These are phyloP conservation scores for Phialophora chinensis DNA, from an alignment of 2,329 filamentous ascomycete genomes.

Conservation along the genomic window DNA sequence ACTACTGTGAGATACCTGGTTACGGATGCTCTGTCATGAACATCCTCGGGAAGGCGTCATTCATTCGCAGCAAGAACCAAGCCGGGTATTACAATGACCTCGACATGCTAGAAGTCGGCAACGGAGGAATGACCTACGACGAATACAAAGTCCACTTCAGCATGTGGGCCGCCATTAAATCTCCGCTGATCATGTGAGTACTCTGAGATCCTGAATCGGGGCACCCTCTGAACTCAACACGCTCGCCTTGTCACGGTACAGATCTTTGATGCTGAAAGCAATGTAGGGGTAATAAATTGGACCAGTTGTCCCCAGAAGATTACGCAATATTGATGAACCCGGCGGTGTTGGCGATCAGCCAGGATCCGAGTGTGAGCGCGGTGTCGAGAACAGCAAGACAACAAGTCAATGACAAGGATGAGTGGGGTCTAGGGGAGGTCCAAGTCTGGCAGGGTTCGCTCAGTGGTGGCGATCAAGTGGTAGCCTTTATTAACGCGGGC, in stretches of 20 bases:
- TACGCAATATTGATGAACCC: conserved; percentile 57
- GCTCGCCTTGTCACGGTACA: too few relatives aligned
- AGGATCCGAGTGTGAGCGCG: conserved; percentile 52
- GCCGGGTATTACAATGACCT: conserved; percentile 56
- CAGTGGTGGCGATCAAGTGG: conserved; percentile 54
- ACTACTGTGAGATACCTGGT: conserved; percentile 53
- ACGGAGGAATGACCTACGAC: conserved; percentile 50
- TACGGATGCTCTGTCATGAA: conserved; percentile 58
- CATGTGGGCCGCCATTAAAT: conserved; percentile 58
- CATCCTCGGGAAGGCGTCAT: conserved; percentile 57
- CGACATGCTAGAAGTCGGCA: conserved; percentile 52
- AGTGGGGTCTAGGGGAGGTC: conserved; percentile 54
- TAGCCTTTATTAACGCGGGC: conserved; percentile 60
- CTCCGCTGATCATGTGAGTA: conserved; percentile 51
- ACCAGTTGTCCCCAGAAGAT: conserved; percentile 48
- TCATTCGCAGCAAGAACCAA: conserved; percentile 48
- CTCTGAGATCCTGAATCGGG: background rate
- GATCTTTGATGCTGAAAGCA: background rate
- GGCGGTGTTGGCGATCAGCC: conserved; percentile 57
- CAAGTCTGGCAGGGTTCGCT: conserved; percentile 59
- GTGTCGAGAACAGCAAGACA: conserved; percentile 55
- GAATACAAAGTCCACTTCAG: conserved; percentile 51
- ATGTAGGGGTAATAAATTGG: conserved; percentile 51
- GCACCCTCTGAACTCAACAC: too few relatives aligned
- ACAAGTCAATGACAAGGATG: conserved; percentile 49